These are phyloP conservation scores for Geotrichum carabidarum DNA, from an alignment of 1,139 yeast genomes.

Conservation along the genomic window DNA sequence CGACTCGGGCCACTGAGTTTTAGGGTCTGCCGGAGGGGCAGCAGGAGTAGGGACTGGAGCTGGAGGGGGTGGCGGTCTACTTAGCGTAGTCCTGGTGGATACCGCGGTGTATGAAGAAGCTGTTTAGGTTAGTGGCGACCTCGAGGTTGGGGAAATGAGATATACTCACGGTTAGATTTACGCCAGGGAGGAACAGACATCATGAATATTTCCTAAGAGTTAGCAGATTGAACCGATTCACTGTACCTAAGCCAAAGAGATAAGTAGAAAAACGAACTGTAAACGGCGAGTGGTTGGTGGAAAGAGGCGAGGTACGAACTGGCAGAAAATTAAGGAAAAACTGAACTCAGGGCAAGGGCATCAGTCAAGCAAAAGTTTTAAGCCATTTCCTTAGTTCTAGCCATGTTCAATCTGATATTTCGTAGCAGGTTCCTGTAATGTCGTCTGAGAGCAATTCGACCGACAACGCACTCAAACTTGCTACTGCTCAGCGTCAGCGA, in stretches of 20 bases:
- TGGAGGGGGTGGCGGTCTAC: conserved; percentile 14
- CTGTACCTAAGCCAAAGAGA: neutral
- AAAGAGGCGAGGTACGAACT: too few relatives aligned
- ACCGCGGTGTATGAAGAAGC: conserved; percentile 23
- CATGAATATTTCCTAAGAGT: neutral
- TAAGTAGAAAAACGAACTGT: too few relatives aligned
- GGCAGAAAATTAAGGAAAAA: too few relatives aligned
- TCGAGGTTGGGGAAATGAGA: neutral
- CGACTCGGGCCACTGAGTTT: conserved; percentile 45
- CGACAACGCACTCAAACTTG: conserved; percentile 6
- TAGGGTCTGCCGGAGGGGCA: neutral
- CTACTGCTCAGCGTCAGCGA: conserved; percentile 25
- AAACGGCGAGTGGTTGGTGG: too few relatives aligned
- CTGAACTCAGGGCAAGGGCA: too few relatives aligned
- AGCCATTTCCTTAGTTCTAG: too few relatives aligned
- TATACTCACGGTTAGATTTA: conserved; percentile 19
- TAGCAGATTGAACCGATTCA: neutral
- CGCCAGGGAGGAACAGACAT: conserved; percentile 34
- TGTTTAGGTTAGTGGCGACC: neutral
- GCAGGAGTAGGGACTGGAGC: conserved; percentile 3
- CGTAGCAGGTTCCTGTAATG: too few relatives aligned
- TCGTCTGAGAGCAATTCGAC: neutral
- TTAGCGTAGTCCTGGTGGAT: conserved; percentile 18
- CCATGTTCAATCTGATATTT: too few relatives aligned
- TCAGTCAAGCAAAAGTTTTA: too few relatives aligned